These are phyloP conservation scores for Stephania cephalantha DNA, from an alignment of 164 flowering plant species.

Conservation along the genomic window DNA sequence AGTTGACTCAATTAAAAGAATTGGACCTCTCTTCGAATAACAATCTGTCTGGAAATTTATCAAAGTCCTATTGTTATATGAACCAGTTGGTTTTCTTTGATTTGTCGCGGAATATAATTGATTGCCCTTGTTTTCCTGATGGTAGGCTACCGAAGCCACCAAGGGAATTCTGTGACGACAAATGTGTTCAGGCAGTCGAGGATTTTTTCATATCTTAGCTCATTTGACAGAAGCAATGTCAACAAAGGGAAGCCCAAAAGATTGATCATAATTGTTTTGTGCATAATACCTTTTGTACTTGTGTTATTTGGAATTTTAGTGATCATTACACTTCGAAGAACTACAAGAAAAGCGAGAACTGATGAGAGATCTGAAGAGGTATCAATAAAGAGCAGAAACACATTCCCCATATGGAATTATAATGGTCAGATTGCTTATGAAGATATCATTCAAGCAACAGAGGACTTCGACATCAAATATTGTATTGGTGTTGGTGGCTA, in stretches of 20 bases:
- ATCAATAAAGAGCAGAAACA: too few relatives aligned
- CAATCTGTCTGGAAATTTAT: constrained; percentile 7
- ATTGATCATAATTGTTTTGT: neutral
- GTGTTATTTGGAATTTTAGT: neutral
- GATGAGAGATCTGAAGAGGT: neutral
- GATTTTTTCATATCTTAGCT: neutral
- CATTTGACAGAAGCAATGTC: neutral
- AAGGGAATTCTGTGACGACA: neutral
- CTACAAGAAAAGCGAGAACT: too few relatives aligned
- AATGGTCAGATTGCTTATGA: constrained; percentile 5
- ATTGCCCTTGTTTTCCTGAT: neutral
- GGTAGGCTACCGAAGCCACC: neutral
- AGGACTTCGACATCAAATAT: constrained; percentile 12
- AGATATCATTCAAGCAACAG: constrained; percentile 16
- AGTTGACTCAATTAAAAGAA: neutral
- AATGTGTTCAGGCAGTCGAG: neutral
- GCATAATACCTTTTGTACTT: neutral
- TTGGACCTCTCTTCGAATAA: neutral
- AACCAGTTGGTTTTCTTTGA: neutral
- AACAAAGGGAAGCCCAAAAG: neutral
- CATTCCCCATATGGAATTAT: constrained; percentile 13
- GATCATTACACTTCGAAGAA: neutral
- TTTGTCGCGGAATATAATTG: constrained; percentile 12
- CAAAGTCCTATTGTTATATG: constrained; percentile 5
- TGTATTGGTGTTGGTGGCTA: constrained; percentile 15